Evolutionary conservation across 2,329 filamentous ascomycete genomes (phyloP).

Genomic region (Fulvia fulva): DNA sequence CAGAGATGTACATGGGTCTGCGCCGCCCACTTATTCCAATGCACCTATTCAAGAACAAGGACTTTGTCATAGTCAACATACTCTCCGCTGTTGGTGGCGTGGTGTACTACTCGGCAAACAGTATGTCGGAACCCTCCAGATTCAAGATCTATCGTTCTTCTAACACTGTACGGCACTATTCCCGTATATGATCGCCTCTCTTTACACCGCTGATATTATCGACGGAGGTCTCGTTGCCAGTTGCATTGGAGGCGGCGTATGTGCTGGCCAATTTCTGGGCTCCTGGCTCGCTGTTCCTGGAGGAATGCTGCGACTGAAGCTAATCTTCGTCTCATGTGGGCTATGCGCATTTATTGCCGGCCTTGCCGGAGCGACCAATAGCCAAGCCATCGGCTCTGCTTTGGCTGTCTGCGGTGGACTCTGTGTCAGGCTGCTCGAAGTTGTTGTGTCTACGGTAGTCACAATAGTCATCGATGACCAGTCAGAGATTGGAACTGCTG

Average conservation of each 20-base stretch:
- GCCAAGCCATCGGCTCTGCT: background rate
- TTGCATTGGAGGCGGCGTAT: background rate
- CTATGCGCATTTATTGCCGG: background rate
- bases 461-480: conserved; percentile 2
- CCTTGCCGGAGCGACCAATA: background rate
- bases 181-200: background rate
- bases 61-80: conserved; percentile 1
- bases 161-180: background rate
- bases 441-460: background rate
- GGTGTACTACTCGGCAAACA: background rate
- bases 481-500: background rate
- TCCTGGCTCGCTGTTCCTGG: conserved; percentile 1
- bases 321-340: background rate
- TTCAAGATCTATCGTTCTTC: background rate
- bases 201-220: background rate
- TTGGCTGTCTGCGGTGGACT: background rate
- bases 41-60: conserved; percentile 4
- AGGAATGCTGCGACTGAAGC: background rate
- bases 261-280: background rate
- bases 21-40: background rate
- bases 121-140: background rate
- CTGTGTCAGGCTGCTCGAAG: too few species aligned
- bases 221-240: background rate
- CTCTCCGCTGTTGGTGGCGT: conserved; percentile 5
- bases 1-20: background rate